phyloP scores from a whole-genome alignment of 1,284 basidiomycete genomes.

The Ustilago hordei region DNA sequence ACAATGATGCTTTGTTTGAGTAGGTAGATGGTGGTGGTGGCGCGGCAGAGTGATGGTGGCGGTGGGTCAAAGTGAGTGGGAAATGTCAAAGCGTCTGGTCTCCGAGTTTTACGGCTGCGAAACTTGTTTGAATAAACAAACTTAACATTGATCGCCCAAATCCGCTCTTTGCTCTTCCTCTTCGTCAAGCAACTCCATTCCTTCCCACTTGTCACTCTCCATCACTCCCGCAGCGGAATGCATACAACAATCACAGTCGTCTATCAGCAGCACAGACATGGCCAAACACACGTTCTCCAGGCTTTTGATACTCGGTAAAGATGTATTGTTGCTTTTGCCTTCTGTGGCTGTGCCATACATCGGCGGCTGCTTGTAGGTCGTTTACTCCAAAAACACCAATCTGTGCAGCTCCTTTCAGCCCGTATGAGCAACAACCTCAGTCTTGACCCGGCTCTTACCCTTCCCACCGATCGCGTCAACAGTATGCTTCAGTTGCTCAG shows the following conservation, averaged over 20 bases:
- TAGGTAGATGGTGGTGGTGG: too few relatives aligned
- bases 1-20: not conserved
- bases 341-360: not conserved
- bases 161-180: not conserved
- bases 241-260: not conserved
- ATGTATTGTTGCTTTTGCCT: not conserved
- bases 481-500: constrained; percentile 93
- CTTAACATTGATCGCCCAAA: not conserved
- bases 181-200: not conserved
- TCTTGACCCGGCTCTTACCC: constrained; percentile 75
- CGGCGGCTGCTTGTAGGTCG: not conserved
- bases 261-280: too few relatives aligned
- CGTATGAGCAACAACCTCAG: constrained; percentile 64
- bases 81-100: not conserved
- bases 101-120: constrained; percentile 13
- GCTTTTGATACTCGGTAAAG: not conserved
- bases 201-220: not conserved
- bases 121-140: constrained; percentile 18
- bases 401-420: constrained; percentile 30
- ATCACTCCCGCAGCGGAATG: not conserved
- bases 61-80: not conserved
- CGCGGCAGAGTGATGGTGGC: not conserved
- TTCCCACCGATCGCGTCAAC: constrained; percentile 78
- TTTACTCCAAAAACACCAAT: not conserved
- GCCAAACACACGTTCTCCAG: too few relatives aligned